Percentiles rank a stretch among this genome's conserved stretches.
These are phyloP conservation scores for Tetramitus jugosus DNA, from an alignment of 208 protist species.

Conservation along the genomic window DNA sequence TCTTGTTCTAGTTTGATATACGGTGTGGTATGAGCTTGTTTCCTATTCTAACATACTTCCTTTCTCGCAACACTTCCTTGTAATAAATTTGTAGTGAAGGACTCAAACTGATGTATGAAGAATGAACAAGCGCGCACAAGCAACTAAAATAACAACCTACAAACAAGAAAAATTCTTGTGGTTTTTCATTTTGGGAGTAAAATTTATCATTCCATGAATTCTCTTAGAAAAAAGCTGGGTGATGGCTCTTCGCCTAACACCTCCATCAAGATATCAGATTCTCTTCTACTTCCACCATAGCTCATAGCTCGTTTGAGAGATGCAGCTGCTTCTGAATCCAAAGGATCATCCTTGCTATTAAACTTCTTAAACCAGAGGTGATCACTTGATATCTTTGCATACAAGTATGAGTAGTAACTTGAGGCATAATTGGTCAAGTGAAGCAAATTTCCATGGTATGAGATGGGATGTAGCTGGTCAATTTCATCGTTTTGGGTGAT, in stretches of 20 bases:
- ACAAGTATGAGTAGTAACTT: conserved; percentile 80
- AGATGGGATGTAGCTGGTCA: conserved; percentile 66
- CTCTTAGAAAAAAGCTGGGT: conserved; percentile 21
- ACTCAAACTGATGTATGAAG: too few relatives aligned
- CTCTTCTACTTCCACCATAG: conserved; percentile 67
- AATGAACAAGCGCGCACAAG: too few relatives aligned
- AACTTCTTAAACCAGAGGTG: conserved; percentile 64
- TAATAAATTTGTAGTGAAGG: too few relatives aligned
- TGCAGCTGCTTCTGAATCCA: conserved; percentile 65
- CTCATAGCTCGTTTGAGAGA: conserved; percentile 67
- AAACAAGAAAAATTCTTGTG: too few relatives aligned
- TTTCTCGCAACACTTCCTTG: too few relatives aligned
- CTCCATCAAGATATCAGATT: conserved; percentile 55
- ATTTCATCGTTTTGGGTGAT: conserved; percentile 50
- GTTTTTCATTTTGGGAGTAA: too few relatives aligned
- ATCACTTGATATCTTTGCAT: conserved; percentile 50
- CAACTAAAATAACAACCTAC: too few relatives aligned
- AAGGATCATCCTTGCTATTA: too few relatives aligned
- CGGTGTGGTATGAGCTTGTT: too few relatives aligned
- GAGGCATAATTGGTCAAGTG: conserved; percentile 76
- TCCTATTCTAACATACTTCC: too few relatives aligned
- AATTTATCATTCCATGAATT: background rate
- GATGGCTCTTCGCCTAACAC: conserved; percentile 65
- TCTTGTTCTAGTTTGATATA: too few relatives aligned
- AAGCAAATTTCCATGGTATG: conserved; percentile 63